phyloP scores from a whole-genome alignment of 306 rosid species.

The Cicer cuneatum region DNA sequence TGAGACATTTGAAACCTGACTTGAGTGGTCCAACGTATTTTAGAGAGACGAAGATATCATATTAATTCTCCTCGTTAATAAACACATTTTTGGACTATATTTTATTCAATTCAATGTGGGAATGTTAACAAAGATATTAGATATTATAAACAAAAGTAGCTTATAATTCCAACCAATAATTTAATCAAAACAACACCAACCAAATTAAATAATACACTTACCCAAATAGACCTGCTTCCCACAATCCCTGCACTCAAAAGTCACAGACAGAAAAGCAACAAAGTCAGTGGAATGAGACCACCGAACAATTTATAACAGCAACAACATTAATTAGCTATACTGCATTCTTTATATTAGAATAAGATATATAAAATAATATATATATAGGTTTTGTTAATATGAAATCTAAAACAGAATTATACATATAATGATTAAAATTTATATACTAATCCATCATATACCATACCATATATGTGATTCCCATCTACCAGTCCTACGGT shows the following conservation, averaged over 20 bases:
- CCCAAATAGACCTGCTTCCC: conserved; percentile 92
- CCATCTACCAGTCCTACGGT: conserved; percentile 90
- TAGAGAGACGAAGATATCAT: no score
- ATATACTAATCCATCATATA: no score
- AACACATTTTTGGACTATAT: no score
- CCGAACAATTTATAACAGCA: conserved; percentile 9
- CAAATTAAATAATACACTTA: conserved; percentile 40
- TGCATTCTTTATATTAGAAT: background rate
- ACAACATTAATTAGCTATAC: background rate
- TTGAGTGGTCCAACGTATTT: no score
- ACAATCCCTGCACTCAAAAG: conserved; percentile 68
- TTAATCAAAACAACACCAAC: conserved; percentile 1
- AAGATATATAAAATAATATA: background rate
- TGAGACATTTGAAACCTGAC: no score
- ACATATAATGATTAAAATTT: background rate
- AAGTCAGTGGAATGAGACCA: conserved; percentile 22
- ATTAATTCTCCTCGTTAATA: no score
- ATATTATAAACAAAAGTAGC: conserved; percentile 2
- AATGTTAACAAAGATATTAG: background rate
- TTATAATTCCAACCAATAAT: background rate
- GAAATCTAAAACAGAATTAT: background rate
- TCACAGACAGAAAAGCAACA: conserved; percentile 7
- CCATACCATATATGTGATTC: conserved; percentile 86
- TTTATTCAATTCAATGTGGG: no score
- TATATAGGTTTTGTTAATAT: background rate